Base-by-base conservation (phyloP, 257 asterid species). In the Buddleja alternifolia region DNA sequence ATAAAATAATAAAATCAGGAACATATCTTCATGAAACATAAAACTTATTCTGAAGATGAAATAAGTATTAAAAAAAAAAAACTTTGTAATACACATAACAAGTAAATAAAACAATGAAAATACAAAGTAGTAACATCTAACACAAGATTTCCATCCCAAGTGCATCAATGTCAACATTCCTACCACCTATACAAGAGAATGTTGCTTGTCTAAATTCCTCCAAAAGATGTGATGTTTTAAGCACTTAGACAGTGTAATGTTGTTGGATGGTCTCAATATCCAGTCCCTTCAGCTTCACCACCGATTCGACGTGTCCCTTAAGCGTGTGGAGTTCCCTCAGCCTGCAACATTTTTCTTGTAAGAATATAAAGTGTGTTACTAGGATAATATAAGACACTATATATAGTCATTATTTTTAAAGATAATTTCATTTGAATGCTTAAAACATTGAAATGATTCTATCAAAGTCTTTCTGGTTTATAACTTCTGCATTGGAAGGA, bases 241-340 rank as follows among this genome's bases (percentile, higher is more conserved):
- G 34, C 34, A 29, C 34, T 72, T 61, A 82, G 60, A 82, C 80
- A 47, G 77, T 75, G 67, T 82, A 78, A 60, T 75, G 82, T 39
- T 82, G 83, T 68, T 82, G 77, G 64, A 78, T 78, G 45, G 70
- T 75, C 46, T 78, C 82, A 66, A 80, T 77, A 64, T 81, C 82
- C 71, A 70, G 39, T 50, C 86, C 86, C 76, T 82, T 78, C 25
- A 75, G 79, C 80, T 78, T 82, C 24, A 78, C 82, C 40, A 78
- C 82, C 0, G 84, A 75, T 51, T 82, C 82, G n/a, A 70, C 86
- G 37, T 83, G 85, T 37, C 85, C 82, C 73, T 80, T 75, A 29
- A 80, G 67, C 20, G 85, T 83, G 67, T 69, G 84, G 46, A 77
- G 75, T 58, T 83, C 78, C 78, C 78, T 71, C 63, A 69, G 69